Conservation (phyloP, 805 yeast species). For the Kluyveromyces dobzhanskii region DNA sequence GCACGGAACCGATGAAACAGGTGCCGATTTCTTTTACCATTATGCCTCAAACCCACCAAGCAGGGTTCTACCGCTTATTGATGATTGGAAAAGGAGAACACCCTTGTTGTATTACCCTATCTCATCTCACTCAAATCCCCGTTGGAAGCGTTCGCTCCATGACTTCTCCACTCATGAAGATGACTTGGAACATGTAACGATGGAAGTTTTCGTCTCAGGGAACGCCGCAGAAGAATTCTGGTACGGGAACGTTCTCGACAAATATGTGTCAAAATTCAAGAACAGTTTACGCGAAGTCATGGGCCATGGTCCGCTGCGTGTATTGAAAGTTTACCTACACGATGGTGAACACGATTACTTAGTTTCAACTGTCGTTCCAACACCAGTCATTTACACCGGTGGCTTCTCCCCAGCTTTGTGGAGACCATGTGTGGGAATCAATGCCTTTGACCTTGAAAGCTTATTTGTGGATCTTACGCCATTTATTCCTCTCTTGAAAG, state of each 20-base stretch:
- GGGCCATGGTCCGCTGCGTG: conserved; percentile 68
- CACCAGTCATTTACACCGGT: conserved; percentile 71
- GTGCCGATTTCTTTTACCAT: conserved; percentile 5
- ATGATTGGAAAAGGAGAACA: conserved; percentile 25
- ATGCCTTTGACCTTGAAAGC: conserved; percentile 68
- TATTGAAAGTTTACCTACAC: conserved; percentile 49
- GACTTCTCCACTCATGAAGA: conserved; percentile 3
- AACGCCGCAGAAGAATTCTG: conserved; percentile 79
- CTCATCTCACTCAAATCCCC: conserved; percentile 28
- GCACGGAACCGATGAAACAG: conserved; percentile 9
- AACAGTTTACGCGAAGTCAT: conserved; percentile 33
- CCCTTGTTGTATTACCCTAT: conserved; percentile 42
- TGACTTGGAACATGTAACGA: conserved; percentile 15
- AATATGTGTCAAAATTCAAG: conserved; percentile 34
- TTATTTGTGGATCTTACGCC: conserved; percentile 64
- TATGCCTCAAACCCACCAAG: conserved; percentile 6
- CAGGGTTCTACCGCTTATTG: conserved; percentile 10
- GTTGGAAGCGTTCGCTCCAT: conserved; percentile 10
- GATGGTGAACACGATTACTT: conserved; percentile 22
- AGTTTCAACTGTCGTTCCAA: conserved; percentile 57
- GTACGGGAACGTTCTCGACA: conserved; percentile 56
- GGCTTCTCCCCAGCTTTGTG: conserved; percentile 75
- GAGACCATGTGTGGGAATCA: conserved; percentile 68
- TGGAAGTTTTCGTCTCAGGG: conserved; percentile 62
- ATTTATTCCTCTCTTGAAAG: conserved; percentile 62